These are phyloP conservation scores for Hyphodiscus sp. DNA, from an alignment of 2,329 filamentous ascomycete species.

Conservation along the genomic window DNA sequence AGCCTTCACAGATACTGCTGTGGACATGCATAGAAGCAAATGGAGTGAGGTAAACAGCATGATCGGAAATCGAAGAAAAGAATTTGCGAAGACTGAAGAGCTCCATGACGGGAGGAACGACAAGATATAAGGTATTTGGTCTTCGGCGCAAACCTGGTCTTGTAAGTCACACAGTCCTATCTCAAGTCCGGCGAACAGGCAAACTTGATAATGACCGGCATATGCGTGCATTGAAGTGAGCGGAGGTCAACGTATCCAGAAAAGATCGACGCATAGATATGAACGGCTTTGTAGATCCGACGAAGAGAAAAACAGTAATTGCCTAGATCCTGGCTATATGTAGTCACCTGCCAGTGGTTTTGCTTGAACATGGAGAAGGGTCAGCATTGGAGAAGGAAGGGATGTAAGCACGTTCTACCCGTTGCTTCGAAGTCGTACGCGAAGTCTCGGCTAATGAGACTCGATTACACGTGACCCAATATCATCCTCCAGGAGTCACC, in stretches of 20 bases:
- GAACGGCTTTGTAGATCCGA: neutral
- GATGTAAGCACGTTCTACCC: no score
- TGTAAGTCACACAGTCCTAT: neutral
- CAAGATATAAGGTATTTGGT: neutral
- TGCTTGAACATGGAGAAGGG: no score
- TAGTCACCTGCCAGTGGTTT: neutral
- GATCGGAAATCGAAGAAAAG: neutral
- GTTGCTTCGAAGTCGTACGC: no score
- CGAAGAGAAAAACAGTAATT: neutral
- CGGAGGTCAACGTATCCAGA: neutral
- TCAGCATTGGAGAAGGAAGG: no score
- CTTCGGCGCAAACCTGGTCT: neutral
- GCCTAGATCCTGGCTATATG: neutral
- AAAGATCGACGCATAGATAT: neutral
- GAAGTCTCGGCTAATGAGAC: no score
- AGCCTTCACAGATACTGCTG: neutral
- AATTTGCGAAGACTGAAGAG: neutral
- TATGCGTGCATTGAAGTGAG: neutral
- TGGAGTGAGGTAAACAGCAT: neutral
- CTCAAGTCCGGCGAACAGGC: neutral
- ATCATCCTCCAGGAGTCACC: no score
- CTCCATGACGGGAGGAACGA: neutral
- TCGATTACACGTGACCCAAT: no score
- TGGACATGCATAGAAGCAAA: neutral
- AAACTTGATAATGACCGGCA: neutral